phyloP scores from a whole-genome alignment of 257 asterid species.

The Cynanchum wilfordii region DNA sequence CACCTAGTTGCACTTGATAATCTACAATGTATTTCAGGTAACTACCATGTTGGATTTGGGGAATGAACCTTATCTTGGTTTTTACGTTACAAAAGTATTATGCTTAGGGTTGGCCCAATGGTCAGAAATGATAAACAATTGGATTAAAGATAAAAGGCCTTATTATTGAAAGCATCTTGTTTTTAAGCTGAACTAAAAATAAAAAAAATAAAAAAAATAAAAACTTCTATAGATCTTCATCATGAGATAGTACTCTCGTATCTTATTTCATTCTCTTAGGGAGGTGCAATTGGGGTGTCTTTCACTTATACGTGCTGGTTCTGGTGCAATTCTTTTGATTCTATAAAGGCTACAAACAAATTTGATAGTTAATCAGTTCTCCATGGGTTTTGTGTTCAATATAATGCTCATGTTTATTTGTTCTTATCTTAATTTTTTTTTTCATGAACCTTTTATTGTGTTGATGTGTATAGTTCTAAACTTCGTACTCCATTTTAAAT shows the following conservation, averaged over 20 bases:
- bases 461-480: not conserved
- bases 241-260: not conserved
- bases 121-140: not conserved
- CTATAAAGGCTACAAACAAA: not conserved
- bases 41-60: not conserved
- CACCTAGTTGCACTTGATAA: not conserved
- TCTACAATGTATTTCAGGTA: not conserved
- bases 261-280: not conserved
- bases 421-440: not conserved
- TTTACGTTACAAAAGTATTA: not conserved
- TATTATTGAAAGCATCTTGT: not conserved
- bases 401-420: too few relatives aligned
- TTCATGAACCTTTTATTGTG: not conserved
- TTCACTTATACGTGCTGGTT: not conserved
- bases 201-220: too few relatives aligned
- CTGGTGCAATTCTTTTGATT: not conserved
- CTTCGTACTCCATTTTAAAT: not conserved
- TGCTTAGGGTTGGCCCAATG: not conserved
- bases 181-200: not conserved
- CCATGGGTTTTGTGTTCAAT: not conserved
- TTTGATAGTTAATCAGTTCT: not conserved
- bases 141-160: not conserved
- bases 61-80: not conserved
- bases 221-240: not conserved
- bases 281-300: not conserved